Evolutionary conservation across 306 rosid genomes (phyloP), one percentile per base, ranked within the genome.

Genomic region (Senna tora): DNA sequence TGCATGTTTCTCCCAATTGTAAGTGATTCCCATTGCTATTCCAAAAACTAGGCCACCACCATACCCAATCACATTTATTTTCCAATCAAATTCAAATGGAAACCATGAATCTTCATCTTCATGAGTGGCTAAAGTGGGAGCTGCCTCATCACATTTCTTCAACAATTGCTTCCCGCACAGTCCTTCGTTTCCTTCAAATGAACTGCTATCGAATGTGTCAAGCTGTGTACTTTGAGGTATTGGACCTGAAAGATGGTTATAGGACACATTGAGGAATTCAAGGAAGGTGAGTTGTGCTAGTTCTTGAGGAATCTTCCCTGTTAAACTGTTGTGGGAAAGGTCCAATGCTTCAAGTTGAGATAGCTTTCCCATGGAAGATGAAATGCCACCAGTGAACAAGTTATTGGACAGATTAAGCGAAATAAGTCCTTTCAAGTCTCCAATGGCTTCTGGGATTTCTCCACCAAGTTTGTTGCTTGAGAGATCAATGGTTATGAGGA

Each of bases 391-490:
- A 33, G 16, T n/a, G 52, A 80, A 32, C 46, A 55, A 14, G 55
- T 80, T 74, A 30, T 74, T 69, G n/a, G 74, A 80, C 21, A 80
- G 5, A 22, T 69, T 75, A 22, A 69, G 77, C 0, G 28, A 6
- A 49, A 69, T 28, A 62, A 69, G 69, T 0, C 58, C 17, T 9
- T 55, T 15, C 2, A 75, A 47, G 19, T 67, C 76, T 0, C 82
- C 76, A 0, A 73, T 36, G 6, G 38, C 53, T 2, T 45, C 14
- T 14, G 73, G 79, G 16, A 77, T 67, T 32, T 72, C 58, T 9
- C 79, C 79, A 43, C 0, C 41, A 25, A 81, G 55, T 67, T 34
- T 76, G 72, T 81, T 81, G 32, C 73, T 53, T 22, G 85, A 81
- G 28, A 64, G 8, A 32, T 80, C 46, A 46, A 70, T 56, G 25